Evolutionary conservation across 2,329 filamentous ascomycete species (phyloP).

Genomic region (Talaromyces sp.): DNA sequence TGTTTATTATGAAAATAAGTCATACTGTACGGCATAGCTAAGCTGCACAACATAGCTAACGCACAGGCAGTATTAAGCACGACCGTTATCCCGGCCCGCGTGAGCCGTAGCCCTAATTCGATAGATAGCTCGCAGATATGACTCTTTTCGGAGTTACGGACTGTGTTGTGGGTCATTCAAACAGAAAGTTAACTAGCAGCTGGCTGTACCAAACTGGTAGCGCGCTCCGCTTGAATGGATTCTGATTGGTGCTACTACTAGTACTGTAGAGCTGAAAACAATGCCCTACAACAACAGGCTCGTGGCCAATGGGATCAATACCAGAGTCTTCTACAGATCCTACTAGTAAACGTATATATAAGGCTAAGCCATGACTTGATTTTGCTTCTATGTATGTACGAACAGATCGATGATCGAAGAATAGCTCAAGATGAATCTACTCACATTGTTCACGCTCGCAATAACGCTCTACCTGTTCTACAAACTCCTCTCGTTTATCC

Average conservation of each 20-base stretch:
- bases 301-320: background rate
- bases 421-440: background rate
- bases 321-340: too few species aligned
- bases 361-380: background rate
- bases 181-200: background rate
- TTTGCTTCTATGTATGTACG: too few species aligned
- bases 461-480: background rate
- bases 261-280: background rate
- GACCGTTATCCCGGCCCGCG: background rate
- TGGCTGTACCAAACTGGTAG: background rate
- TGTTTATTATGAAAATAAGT: too few species aligned
- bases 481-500: conserved; percentile 9
- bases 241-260: too few species aligned
- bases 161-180: background rate
- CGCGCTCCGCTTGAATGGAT: too few species aligned
- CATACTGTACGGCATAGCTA: too few species aligned
- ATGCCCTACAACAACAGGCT: background rate
- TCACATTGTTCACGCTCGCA: background rate
- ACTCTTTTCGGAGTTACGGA: background rate
- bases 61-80: too few species aligned
- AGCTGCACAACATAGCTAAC: too few species aligned
- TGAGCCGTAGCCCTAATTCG: background rate
- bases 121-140: background rate
- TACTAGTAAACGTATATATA: too few species aligned
- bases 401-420: too few species aligned